Conservation (phyloP, 768 basidiomycete species). For the Tubosaeta sp. region DNA sequence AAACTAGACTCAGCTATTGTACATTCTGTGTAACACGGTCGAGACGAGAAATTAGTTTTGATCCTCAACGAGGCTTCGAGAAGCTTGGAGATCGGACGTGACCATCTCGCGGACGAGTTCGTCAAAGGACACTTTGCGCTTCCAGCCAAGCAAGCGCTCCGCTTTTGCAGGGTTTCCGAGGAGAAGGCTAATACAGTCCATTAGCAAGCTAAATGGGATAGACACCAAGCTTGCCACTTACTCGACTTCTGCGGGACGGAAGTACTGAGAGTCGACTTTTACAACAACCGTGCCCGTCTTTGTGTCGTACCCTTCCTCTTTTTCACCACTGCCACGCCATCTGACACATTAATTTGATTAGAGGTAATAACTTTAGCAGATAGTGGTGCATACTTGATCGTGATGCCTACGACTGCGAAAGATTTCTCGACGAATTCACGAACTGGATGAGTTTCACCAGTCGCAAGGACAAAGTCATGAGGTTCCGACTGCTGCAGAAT, state of each 20-base stretch:
- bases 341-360: slow-evolving; percentile 32
- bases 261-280: slow-evolving; percentile 83
- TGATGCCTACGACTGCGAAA: slow-evolving; percentile 63
- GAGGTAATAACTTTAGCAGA: neutral
- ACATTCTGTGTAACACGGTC: neutral
- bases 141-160: slow-evolving; percentile 86
- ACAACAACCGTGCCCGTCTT: slow-evolving; percentile 72
- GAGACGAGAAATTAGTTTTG: slow-evolving; percentile 52
- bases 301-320: slow-evolving; percentile 73
- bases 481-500: slow-evolving; percentile 85
- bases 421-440: slow-evolving; percentile 90
- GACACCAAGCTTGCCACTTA: slow-evolving; percentile 37
- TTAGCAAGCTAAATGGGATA: neutral
- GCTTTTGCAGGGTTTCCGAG: slow-evolving; percentile 90
- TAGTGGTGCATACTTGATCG: slow-evolving; percentile 50
- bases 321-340: slow-evolving; percentile 73
- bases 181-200: slow-evolving; percentile 51
- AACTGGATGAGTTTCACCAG: slow-evolving; percentile 93
- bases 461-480: slow-evolving; percentile 92
- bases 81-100: slow-evolving; percentile 69
- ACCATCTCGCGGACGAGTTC: slow-evolving; percentile 92
- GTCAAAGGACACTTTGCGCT: slow-evolving; percentile 79
- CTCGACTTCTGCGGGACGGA: slow-evolving; percentile 96
- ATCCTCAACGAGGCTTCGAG: slow-evolving; percentile 73
- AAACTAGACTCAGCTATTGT: slow-evolving; percentile 1